Base-by-base conservation (phyloP, 306 rosid species). In the Clitoria ternatea region DNA sequence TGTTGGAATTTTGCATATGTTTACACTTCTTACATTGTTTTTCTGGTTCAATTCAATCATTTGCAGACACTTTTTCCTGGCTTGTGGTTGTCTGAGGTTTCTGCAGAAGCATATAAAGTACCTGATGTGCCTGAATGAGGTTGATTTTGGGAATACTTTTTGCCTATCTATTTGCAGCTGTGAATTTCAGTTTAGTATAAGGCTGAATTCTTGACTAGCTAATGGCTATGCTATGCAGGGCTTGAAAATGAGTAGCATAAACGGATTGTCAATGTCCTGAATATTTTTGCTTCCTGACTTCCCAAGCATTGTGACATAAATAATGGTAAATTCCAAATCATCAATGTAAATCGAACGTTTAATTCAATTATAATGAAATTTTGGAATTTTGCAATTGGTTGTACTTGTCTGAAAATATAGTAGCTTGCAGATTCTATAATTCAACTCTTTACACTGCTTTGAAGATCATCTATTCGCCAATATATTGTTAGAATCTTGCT, bases 61-160 rank as follows among this genome's bases (percentile, higher is more conserved):
- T 43, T 67, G 83, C 75, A 87, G 91, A 24, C 82, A 62, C 45
- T 87, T 32, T 79, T 72, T 44, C 85, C 89, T 19, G 89, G 87
- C 33, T 47, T 87, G 54, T 72, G 79, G 62, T 67, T 84, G 61
- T 27, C 77, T 10, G 87, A 84, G 66, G 70, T 87, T 26, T 82
- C 77, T 50, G 47, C 77, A 39, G 85, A 87, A n/a, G 62, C 81
- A 47, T 87, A 87, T 78, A 77, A 75, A 82, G 84, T 84, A 14
- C n/a, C 80, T 43, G 90, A 82, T 61, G 84, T 74, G 57, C 77
- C 81, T 69, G 86, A 86, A 70, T 69, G 78, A 84, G 80, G 85
- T 76, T 52, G 72, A 61, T 73, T 73, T 80, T 65, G 53, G 29
- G 36, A 3, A n/a, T 63, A 68, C 13, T n/a, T 40, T 42, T 12